These are phyloP conservation scores for Biscogniauxia marginata DNA, from an alignment of 2,329 filamentous ascomycete genomes.

Conservation along the genomic window DNA sequence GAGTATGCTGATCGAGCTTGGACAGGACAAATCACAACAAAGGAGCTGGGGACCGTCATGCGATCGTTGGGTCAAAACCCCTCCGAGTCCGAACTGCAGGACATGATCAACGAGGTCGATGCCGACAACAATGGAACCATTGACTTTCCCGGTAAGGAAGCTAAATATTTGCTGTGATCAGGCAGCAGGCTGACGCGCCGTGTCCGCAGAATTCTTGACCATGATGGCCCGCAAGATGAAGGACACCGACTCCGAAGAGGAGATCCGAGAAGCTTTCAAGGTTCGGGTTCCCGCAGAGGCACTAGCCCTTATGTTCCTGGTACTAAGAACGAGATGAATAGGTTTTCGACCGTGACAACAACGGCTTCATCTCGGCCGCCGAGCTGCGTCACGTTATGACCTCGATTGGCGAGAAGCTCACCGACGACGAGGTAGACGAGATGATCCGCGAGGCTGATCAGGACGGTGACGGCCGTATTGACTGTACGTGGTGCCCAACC, in stretches of 20 bases:
- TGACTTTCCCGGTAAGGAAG: constrained; percentile 75
- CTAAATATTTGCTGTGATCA: background rate
- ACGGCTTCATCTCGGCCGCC: constrained; percentile 86
- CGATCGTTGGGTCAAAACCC: constrained; percentile 87
- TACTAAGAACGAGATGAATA: constrained; percentile 30
- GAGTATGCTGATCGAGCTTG: background rate
- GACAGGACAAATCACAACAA: constrained; percentile 84
- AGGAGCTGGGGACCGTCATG: constrained; percentile 89
- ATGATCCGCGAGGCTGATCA: constrained; percentile 92
- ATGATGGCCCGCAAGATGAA: constrained; percentile 97
- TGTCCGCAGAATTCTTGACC: constrained; percentile 71
- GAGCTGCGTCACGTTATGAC: constrained; percentile 91
- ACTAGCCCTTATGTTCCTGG: constrained; percentile 4
- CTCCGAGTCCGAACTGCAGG: constrained; percentile 84
- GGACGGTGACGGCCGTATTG: constrained; percentile 84
- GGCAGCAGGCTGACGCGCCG: constrained; percentile 27
- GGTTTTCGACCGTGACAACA: constrained; percentile 87
- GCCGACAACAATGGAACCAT: constrained; percentile 92
- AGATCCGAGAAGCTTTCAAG: constrained; percentile 88
- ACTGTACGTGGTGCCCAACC: constrained; percentile 59
- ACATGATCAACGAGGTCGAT: constrained; percentile 94
- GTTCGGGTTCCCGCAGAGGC: constrained; percentile 39
- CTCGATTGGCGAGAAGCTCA: constrained; percentile 87
- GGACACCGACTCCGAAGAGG: constrained; percentile 87
- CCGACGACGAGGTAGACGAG: constrained; percentile 87